Conservation (phyloP, 306 rosid species). For the Luffa aegyptiaca region DNA sequence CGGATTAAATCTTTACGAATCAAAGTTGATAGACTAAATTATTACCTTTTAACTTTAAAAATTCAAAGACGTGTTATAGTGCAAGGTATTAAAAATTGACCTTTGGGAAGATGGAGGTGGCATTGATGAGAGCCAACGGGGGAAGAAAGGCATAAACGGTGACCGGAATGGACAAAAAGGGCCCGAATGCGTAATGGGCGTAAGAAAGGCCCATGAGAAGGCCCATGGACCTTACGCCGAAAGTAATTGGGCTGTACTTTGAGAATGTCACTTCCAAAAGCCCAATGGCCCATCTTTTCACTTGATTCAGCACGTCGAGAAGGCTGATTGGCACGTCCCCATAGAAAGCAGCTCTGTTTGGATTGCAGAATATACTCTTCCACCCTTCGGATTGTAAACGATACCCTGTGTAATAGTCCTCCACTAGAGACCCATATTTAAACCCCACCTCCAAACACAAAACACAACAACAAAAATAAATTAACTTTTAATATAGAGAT, state of each 20-base stretch:
- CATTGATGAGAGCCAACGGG: constrained; percentile 25
- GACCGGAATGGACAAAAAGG: constrained; percentile 22
- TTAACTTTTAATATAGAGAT: no score
- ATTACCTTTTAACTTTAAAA: no score
- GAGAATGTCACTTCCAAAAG: constrained; percentile 15
- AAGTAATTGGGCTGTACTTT: constrained; percentile 17
- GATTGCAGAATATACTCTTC: constrained; percentile 24
- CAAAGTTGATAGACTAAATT: no score
- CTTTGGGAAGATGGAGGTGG: constrained; percentile 25
- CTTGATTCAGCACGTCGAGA: constrained; percentile 13
- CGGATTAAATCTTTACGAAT: no score
- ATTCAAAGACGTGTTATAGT: no score
- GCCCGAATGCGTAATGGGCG: constrained; percentile 12
- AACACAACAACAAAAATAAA: no score
- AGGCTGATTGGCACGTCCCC: constrained; percentile 29
- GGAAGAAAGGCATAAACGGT: constrained; percentile 25
- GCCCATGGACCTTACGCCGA: constrained; percentile 14
- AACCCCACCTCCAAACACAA: constrained; percentile 16
- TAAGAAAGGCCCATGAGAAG: constrained; percentile 23
- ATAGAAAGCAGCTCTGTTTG: constrained; percentile 19
- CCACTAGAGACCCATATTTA: constrained; percentile 27
- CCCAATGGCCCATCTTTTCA: constrained; percentile 24
- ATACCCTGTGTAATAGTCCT: constrained; percentile 20
- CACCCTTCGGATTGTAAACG: constrained; percentile 25
- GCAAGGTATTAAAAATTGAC: background rate